Conservation (phyloP, 2,329 filamentous ascomycete species). For the Tolypocladium album region DNA sequence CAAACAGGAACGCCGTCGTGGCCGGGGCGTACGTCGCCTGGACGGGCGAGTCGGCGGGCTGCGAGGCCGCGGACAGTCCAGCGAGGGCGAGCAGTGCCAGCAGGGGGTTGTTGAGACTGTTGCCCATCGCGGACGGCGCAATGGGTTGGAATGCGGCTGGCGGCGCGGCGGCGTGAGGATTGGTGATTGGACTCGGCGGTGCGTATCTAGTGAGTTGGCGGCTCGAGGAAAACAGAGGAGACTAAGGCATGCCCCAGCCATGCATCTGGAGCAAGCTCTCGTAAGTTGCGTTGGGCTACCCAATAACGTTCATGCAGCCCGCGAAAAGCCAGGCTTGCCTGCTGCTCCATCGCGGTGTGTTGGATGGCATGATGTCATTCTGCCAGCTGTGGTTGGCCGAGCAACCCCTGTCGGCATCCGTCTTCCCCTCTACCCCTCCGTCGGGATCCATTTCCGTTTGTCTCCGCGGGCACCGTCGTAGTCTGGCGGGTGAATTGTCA, state of each 20-base stretch:
- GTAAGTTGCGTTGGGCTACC: no score
- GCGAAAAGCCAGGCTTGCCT: no score
- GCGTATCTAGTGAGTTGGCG: background rate
- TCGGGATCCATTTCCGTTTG: background rate
- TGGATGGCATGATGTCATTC: background rate
- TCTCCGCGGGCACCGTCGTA: background rate
- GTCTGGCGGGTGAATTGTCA: background rate
- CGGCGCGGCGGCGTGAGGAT: background rate
- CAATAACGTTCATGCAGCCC: no score
- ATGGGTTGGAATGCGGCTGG: background rate
- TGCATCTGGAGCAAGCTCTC: no score
- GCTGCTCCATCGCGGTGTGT: no score
- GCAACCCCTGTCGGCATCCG: conserved; percentile 10
- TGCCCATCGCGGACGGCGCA: background rate
- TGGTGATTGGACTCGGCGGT: background rate
- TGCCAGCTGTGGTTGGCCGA: conserved; percentile 12
- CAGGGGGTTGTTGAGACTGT: background rate
- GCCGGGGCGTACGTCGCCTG: conserved; percentile 9
- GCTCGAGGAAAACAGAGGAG: background rate
- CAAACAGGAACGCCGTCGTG: conserved; percentile 10
- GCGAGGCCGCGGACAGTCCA: background rate
- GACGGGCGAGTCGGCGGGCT: background rate
- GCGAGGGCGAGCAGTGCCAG: background rate
- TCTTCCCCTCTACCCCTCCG: background rate
- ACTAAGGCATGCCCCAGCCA: background rate